phyloP scores from a whole-genome alignment of 257 asterid species.

The Ajuga chamaepitys region DNA sequence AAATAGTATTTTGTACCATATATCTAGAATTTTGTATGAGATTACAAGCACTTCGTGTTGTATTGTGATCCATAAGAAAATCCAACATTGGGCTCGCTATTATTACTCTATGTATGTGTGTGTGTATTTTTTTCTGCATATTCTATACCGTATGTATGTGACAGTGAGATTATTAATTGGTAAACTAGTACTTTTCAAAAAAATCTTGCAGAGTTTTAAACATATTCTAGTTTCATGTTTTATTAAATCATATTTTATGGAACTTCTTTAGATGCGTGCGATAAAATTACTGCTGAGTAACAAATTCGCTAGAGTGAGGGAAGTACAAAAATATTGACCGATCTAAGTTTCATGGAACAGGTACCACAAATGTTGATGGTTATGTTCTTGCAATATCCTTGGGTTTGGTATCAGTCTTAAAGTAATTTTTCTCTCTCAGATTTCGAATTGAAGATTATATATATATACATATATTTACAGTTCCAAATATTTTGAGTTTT shows the following conservation, averaged over 20 bases:
- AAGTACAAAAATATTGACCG: constrained; percentile 1
- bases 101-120: no score
- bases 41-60: no score
- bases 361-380: constrained; percentile 57
- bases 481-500: background rate
- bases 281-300: background rate
- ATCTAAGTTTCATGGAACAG: constrained; percentile 36
- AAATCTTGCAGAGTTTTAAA: background rate
- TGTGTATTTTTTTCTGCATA: no score
- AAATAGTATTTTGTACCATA: no score
- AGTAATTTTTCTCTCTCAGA: constrained; percentile 43
- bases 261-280: background rate
- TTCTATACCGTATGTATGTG: background rate
- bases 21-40: no score
- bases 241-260: background rate
- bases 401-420: constrained; percentile 79
- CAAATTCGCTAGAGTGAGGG: background rate
- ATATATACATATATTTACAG: background rate
- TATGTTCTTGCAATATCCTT: constrained; percentile 79
- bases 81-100: no score
- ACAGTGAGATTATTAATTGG: background rate
- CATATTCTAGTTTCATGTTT: background rate
- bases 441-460: background rate
- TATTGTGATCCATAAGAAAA: no score
- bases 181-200: background rate